Base-by-base conservation (phyloP, 2,329 filamentous ascomycete genomes). In the Daldinia sp. region DNA sequence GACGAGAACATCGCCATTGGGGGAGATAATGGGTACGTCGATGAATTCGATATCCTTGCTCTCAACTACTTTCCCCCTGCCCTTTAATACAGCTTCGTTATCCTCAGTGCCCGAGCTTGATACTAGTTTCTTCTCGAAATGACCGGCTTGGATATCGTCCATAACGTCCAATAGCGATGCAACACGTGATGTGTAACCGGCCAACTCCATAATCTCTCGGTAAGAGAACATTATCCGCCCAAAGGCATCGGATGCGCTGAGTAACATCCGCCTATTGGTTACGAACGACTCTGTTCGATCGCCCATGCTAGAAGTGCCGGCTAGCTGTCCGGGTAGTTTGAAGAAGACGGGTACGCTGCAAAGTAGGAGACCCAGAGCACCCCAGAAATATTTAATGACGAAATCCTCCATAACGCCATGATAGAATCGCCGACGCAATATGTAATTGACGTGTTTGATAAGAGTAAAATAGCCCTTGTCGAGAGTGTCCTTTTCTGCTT, bases 371-470 rank as follows among this genome's bases (percentile, higher is more conserved):
- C 96, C 96, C 48, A 99, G 81, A 1, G 96, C 95, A 44, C 96
- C 96, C 96, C 96, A 99, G 81, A 98, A 96, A 79, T 99, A 99
- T 81, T 99, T 99, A 81, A 99, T 97, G 65, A 98, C 93, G 80
- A 98, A 99, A 80, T 99, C 96, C 79, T 99, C 96, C 95, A 98
- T 98, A 76, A 99, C 91, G n/a, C 94, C 95, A 79, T 99, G 95
- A 80, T 98, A 98, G 79, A 99, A 92, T 55, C 96, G 89, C 69
- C 93, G 87, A 42, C 94, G 88, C 69, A 99, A 82, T 72, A 98
- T 98, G 77, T 97, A 91, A 80, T 99, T 99, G 78, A 99, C 95
- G 81, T 99, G 96, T 82, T 98, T 98, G 83, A 99, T 99, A 41
- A 99, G 86, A 1, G 96, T 99, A 78, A 99, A 99, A 81, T 99